Base-by-base conservation (phyloP, 352 stramenopile genomes). In the Halophytophthora polymorphica region DNA sequence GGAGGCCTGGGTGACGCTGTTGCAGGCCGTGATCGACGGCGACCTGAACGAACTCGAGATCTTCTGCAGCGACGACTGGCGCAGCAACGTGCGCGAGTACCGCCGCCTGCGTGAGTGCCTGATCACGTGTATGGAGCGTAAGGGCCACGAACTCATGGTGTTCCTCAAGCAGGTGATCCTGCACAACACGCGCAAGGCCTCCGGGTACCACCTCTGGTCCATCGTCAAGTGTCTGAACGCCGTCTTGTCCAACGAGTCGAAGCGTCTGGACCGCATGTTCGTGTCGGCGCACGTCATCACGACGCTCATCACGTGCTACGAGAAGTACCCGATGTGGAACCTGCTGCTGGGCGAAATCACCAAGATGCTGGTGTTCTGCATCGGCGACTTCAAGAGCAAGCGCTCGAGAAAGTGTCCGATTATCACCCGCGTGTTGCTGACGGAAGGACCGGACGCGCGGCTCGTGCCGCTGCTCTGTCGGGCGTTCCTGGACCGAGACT, bases 31-130 rank as follows among this genome's bases (percentile, higher is more conserved):
- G 28, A 87, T 94, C 56, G 76, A 86, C 31, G 84, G 84, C 7
- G 83, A 94, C 53, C 53, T 93, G 28, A 83, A 82, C 33, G 84
- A 88, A 43, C 57, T 94, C 8, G 84, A 94, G 50, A 90, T 94
- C 18, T 94, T 94, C 44, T 94, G 84, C 59, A 90, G 76, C 51
- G 84, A 94, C 57, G 84, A 94, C 50, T 94, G 84, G 84, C 77
- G 83, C n/a, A 90, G 77, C 68, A 94, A 93, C 47, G 76, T 94
- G 23, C 77, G 79, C 28, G 82, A 93, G 52, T 94, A 93, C 62
- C 69, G 79, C 8, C 75, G 69, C 2, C 62, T 94, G 47, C 77
- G 84, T 42, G 73, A 90, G 55, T 89, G 76, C 48, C 53, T 90
- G 42, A 90, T 93, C 49, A 88, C 78, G 22, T 86, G 69, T 35